Conservation (phyloP, 2,329 filamentous ascomycete species). For the Neurospora crassa region DNA sequence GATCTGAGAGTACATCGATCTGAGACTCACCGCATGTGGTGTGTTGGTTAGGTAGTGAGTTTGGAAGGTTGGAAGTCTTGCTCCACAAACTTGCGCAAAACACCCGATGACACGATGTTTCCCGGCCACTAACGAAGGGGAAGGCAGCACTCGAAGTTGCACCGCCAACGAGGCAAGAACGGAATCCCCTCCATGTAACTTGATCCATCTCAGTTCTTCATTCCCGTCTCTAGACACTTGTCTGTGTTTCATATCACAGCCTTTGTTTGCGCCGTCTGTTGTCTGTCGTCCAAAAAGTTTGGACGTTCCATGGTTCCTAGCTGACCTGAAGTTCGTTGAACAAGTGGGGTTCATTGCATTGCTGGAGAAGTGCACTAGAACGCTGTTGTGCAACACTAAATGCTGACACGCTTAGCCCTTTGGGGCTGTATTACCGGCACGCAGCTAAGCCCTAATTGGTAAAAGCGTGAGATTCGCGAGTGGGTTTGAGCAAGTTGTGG, state of each 20-base stretch:
- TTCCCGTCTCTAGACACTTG: background rate
- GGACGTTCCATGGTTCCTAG: too few species aligned
- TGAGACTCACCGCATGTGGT: background rate
- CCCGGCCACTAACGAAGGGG: background rate
- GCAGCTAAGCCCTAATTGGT: conserved; percentile 2
- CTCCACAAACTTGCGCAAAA: conserved; percentile 1
- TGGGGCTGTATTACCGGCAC: background rate
- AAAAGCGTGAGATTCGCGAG: conserved; percentile 23
- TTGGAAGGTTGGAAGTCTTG: background rate
- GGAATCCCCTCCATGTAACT: background rate
- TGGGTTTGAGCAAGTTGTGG: conserved; percentile 42
- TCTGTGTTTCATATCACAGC: background rate
- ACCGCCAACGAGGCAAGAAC: background rate
- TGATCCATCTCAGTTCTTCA: background rate
- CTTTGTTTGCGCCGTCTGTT: background rate
- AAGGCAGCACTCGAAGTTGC: background rate
- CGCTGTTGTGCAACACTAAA: background rate
- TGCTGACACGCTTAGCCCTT: background rate
- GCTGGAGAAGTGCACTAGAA: background rate
- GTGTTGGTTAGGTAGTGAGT: background rate
- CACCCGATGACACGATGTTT: background rate
- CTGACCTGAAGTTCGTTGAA: background rate
- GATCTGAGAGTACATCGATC: background rate
- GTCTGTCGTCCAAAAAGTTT: background rate
- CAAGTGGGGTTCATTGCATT: background rate